phyloP scores from a whole-genome alignment of 352 stramenopile genomes.

The Globisporangium radiosum region DNA sequence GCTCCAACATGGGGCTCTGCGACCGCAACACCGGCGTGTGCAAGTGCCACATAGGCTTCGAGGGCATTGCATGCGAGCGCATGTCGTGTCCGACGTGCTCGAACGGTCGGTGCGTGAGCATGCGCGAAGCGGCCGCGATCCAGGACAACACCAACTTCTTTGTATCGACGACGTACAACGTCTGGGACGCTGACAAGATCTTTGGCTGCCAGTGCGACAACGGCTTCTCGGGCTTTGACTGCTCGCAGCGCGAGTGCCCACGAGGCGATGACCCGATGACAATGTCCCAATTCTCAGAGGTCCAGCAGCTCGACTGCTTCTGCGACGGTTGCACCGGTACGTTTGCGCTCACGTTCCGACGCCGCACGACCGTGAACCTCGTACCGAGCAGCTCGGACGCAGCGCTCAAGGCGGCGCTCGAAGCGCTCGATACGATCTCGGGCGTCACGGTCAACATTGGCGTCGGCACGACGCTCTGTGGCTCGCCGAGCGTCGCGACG shows the following conservation, averaged over 20 bases:
- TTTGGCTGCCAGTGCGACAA: conserved; percentile 73
- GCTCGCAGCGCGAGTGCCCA: conserved; percentile 45
- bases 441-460: conserved; percentile 30
- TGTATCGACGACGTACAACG: conserved; percentile 40
- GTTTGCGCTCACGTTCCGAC: conserved; percentile 62
- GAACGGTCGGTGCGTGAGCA: conserved; percentile 63
- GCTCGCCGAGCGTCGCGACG: conserved; percentile 25
- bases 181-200: conserved; percentile 77
- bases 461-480: conserved; percentile 24
- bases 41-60: conserved; percentile 48
- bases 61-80: conserved; percentile 72
- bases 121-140: conserved; percentile 51
- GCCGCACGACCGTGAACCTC: conserved; percentile 53
- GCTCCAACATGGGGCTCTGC: conserved; percentile 80
- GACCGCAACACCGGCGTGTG: conserved; percentile 63
- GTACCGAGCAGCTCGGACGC: conserved; percentile 22
- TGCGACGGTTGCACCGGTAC: conserved; percentile 46
- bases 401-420: conserved; percentile 40
- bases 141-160: conserved; percentile 70
- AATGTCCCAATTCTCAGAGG: conserved; percentile 21
- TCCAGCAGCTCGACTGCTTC: conserved; percentile 45
- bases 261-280: conserved; percentile 62
- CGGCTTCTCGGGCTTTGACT: conserved; percentile 58
- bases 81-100: conserved; percentile 53
- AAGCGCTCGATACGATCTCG: conserved; percentile 50